Evolutionary conservation across 495 filamentous ascomycete species (phyloP).

Genomic region (Clavariopsis aquatica): DNA sequence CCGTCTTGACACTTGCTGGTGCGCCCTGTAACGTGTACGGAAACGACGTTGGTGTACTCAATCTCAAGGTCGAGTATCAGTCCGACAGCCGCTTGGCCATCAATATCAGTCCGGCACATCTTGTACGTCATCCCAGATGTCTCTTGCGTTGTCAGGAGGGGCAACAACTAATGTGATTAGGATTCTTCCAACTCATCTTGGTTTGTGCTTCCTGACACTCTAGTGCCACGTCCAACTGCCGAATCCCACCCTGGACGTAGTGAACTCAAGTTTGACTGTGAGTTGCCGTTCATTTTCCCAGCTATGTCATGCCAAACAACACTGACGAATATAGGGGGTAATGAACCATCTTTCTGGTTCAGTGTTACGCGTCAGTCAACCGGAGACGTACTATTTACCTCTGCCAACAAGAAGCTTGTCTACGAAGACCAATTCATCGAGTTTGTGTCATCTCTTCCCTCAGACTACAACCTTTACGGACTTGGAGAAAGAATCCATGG

Average conservation of each 20-base stretch:
- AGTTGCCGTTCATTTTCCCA: background rate
- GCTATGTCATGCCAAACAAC: background rate
- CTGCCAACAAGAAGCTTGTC: conserved; percentile 56
- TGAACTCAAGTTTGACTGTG: conserved; percentile 56
- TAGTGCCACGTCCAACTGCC: conserved; percentile 61
- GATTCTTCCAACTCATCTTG: conserved; percentile 65
- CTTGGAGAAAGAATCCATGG: conserved; percentile 63
- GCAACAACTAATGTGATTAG: conserved; percentile 9
- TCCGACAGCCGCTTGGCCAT: conserved; percentile 56
- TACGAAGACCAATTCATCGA: conserved; percentile 69
- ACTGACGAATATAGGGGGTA: conserved; percentile 47
- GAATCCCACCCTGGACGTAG: conserved; percentile 48
- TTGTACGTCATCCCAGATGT: conserved; percentile 49
- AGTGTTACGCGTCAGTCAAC: conserved; percentile 58
- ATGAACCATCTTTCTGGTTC: conserved; percentile 63
- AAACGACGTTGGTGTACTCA: conserved; percentile 60
- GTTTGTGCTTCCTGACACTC: conserved; percentile 64
- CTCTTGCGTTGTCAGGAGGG: too few relatives aligned
- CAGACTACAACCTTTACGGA: conserved; percentile 65
- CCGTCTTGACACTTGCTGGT: conserved; percentile 57
- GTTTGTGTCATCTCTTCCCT: conserved; percentile 57
- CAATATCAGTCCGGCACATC: conserved; percentile 59
- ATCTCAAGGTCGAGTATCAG: conserved; percentile 59
- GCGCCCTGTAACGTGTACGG: conserved; percentile 63
- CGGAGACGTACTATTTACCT: conserved; percentile 60